Evolutionary conservation across 2,329 filamentous ascomycete species (phyloP), one percentile per base, ranked within the genome.

Genomic region (Sclerotinia trifoliorum): DNA sequence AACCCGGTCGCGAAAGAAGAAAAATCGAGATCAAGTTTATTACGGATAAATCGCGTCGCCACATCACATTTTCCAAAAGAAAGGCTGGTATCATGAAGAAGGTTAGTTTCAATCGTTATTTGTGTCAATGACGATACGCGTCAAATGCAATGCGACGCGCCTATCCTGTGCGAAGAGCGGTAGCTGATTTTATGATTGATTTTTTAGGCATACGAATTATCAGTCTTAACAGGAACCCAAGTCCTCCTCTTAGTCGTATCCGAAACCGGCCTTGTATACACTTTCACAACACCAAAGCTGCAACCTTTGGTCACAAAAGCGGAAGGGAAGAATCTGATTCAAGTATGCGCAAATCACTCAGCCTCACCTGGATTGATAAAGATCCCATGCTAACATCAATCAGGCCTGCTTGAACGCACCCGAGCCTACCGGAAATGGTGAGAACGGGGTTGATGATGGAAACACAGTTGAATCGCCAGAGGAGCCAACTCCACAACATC

Each of bases 1-100:
- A 98, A 88, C 93, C 93, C 72, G 93, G 93, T 78, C 94, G 95
- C 81, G 95, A 98, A 87, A 90, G 95, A 79, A 90, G 95, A 83
- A 99, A 99, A 90, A 99, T 99, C 78, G 95, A 99, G 83, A 99
- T 99, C 84, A 99, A 99, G 87, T 99, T 99, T 84, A 99, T 99
- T 81, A 94, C 94, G 82, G 95, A 99, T 83, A 99, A 99, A 85
- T 98, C 94, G 83, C 93, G 95, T 83, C 91, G 95, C 72, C 95
- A 99, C 84, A 99, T 98, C 80, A 98, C 95, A 77, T 98, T 99
- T 81, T 98, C 94, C 75, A 99, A 99, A 89, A 93, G 95, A 80
- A 99, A 99, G 85, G 95, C 95, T 68, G 95, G 95, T 76, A 98
- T 99, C 81, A 98, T 99, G 95, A 98, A 99, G 87, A 98, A 98